These are phyloP conservation scores for Tricladium varicosporioides DNA, from an alignment of 2,329 filamentous ascomycete species.

Conservation along the genomic window DNA sequence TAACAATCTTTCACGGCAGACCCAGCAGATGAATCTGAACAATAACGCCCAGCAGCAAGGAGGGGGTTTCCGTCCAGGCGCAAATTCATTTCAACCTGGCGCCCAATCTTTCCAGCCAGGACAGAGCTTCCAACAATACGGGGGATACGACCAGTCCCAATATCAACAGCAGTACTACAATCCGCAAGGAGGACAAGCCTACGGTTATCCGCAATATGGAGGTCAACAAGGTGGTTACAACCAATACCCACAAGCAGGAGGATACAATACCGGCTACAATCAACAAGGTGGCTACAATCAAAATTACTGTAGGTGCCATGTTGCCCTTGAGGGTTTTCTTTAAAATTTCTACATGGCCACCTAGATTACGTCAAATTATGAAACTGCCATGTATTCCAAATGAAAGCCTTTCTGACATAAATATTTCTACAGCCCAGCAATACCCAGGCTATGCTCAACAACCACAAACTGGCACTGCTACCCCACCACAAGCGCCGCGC, in stretches of 20 bases:
- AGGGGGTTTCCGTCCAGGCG: constrained; percentile 63
- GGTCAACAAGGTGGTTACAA: constrained; percentile 44
- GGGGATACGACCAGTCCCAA: constrained; percentile 53
- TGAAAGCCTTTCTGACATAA: constrained; percentile 7
- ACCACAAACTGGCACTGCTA: constrained; percentile 40
- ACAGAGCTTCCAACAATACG: constrained; percentile 61
- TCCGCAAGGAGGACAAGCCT: constrained; percentile 51
- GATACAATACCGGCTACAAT: constrained; percentile 35
- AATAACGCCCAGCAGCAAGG: constrained; percentile 41
- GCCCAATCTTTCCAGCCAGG: constrained; percentile 71
- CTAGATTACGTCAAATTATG: background rate
- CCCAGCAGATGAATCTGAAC: constrained; percentile 74
- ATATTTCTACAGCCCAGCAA: constrained; percentile 41
- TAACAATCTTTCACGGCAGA: constrained; percentile 70
- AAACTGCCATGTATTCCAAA: background rate
- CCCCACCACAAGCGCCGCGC: constrained; percentile 41
- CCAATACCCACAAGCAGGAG: constrained; percentile 51
- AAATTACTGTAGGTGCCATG: constrained; percentile 38
- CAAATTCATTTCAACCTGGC: constrained; percentile 70
- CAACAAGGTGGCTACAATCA: constrained; percentile 32
- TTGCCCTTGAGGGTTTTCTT: background rate
- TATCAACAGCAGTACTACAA: constrained; percentile 53
- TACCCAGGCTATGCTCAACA: constrained; percentile 54
- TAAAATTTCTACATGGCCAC: background rate
- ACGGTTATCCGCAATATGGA: constrained; percentile 55